Conservation (phyloP, 2,329 filamentous ascomycete genomes). For the Claviceps maximensis region DNA sequence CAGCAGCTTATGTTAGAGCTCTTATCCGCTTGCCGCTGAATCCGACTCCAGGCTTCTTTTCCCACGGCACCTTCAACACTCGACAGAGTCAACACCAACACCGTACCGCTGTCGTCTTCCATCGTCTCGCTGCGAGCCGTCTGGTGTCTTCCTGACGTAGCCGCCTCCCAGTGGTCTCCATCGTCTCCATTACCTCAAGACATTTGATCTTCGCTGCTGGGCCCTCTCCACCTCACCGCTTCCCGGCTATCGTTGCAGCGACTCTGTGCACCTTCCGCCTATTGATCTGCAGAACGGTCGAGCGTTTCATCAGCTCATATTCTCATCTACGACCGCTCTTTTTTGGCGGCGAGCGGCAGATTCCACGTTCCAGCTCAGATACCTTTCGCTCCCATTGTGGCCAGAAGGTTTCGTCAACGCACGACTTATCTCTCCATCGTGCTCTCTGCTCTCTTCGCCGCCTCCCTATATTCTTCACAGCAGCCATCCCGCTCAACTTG, state of each 20-base stretch:
- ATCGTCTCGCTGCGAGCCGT: slow-evolving; percentile 1
- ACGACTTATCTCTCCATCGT: not conserved
- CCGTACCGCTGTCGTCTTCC: not conserved
- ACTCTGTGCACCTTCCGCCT: slow-evolving; percentile 15
- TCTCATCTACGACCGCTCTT: not conserved
- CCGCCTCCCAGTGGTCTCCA: slow-evolving; percentile 3
- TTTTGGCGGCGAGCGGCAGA: not conserved
- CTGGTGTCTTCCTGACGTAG: slow-evolving; percentile 2
- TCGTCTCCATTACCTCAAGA: slow-evolving; percentile 2
- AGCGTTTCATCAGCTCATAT: not conserved
- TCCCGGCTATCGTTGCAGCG: slow-evolving; percentile 6
- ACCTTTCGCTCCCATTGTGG: not conserved
- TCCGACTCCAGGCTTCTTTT: not conserved
- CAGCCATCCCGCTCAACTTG: not conserved
- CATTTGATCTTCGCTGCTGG: not conserved
- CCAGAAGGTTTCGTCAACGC: too few relatives aligned
- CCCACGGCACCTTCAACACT: not conserved
- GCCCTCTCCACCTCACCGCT: not conserved
- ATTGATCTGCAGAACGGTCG: slow-evolving; percentile 2
- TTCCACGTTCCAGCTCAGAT: not conserved
- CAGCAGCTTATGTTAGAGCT: slow-evolving; percentile 9
- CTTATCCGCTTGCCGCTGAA: not conserved
- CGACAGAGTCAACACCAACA: slow-evolving; percentile 2
- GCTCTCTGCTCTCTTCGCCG: not conserved
- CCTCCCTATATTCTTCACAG: not conserved